Evolutionary conservation across 192 early-diverging fungal genomes (phyloP).

Genomic region (Phlyctochytrium planicorne): DNA sequence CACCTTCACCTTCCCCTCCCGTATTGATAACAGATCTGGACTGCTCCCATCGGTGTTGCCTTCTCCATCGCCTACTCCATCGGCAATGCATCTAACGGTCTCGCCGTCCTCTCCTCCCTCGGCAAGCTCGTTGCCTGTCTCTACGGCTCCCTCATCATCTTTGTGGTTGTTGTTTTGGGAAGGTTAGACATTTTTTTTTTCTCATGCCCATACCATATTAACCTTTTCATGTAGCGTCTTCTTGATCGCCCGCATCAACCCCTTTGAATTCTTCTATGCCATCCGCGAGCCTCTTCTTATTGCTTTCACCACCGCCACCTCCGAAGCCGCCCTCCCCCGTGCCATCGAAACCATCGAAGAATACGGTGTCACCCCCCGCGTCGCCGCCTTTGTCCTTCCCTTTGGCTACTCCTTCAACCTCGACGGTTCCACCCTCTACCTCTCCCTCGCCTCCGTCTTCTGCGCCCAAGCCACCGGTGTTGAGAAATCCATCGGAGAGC

Average conservation of each 20-base stretch:
- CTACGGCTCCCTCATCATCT: constrained; percentile 58
- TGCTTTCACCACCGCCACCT: constrained; percentile 72
- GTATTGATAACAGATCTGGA: constrained; percentile 7
- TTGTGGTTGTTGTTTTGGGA: constrained; percentile 55
- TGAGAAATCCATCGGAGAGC: constrained; percentile 49
- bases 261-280: constrained; percentile 50
- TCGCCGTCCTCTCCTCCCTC: constrained; percentile 51
- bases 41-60: constrained; percentile 66
- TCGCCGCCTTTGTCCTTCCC: constrained; percentile 65
- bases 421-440: constrained; percentile 74
- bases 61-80: constrained; percentile 61
- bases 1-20: not conserved
- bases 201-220: too few relatives aligned
- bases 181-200: too few relatives aligned
- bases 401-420: constrained; percentile 77
- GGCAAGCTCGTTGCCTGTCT: constrained; percentile 69
- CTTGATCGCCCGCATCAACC: constrained; percentile 53
- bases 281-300: constrained; percentile 65
- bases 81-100: constrained; percentile 53
- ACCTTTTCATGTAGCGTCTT: too few relatives aligned
- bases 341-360: constrained; percentile 69
- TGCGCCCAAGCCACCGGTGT: constrained; percentile 61
- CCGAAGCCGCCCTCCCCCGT: constrained; percentile 68
- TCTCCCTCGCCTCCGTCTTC: constrained; percentile 66
- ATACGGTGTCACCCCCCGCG: constrained; percentile 65